Percentiles rank a stretch among this genome's conserved stretches.
These are phyloP conservation scores for Globisporangium viniferum DNA, from an alignment of 352 stramenopile genomes.

Conservation along the genomic window DNA sequence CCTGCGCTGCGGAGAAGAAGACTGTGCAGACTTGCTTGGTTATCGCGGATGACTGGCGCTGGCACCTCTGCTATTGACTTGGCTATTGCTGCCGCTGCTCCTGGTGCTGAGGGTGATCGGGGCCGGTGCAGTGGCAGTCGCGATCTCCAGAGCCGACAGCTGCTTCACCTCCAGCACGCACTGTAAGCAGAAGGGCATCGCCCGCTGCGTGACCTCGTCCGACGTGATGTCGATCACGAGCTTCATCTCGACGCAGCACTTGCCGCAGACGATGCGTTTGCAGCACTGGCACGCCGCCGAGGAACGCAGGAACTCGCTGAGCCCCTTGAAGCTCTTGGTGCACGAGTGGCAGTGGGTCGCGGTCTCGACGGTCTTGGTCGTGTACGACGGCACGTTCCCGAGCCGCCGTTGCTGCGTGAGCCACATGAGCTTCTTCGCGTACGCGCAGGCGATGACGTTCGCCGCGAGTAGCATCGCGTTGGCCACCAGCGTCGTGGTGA, in stretches of 20 bases:
- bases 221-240: background rate
- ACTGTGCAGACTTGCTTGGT: no score
- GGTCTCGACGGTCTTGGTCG: background rate
- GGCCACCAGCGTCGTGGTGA: conserved; percentile 19
- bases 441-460: conserved; percentile 7
- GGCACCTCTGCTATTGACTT: no score
- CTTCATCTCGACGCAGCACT: conserved; percentile 13
- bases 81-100: background rate
- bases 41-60: no score
- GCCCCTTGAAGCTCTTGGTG: conserved; percentile 13
- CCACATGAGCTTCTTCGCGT: conserved; percentile 10
- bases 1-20: no score
- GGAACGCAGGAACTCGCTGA: conserved; percentile 1
- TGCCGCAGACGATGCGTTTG: conserved; percentile 12
- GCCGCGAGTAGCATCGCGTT: conserved; percentile 10
- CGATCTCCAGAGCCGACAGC: conserved; percentile 17
- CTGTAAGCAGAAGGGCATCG: conserved; percentile 12
- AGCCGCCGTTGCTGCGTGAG: conserved; percentile 16
- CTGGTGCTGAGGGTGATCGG: background rate
- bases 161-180: conserved; percentile 16
- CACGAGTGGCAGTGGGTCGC: conserved; percentile 16
- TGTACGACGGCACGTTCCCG: conserved; percentile 4
- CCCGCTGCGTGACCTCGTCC: background rate
- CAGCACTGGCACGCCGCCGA: conserved; percentile 12
- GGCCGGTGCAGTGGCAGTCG: conserved; percentile 4